Base-by-base conservation (phyloP, 257 asterid species). In the Eustoma russellianum region DNA sequence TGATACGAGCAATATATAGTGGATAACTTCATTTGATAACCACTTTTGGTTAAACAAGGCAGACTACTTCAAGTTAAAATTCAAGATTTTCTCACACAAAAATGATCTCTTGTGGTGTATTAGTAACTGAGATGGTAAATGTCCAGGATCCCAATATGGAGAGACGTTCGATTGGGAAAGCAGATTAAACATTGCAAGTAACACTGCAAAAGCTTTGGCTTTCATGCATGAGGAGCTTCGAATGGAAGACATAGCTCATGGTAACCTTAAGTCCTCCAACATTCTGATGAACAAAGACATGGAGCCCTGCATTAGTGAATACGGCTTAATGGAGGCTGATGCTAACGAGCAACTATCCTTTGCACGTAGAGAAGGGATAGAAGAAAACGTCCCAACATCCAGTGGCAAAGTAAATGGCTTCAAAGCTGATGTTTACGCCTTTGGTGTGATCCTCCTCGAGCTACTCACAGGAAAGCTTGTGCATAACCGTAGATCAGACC, bases 211-310 rank as follows among this genome's bases (percentile, higher is more conserved):
- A 50, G 89, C 86, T 11, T 45, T 87, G 59, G 85, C 89, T 2
- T 70, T 48, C 68, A 81, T 83, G 92, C 92, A 83, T 13, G 72
- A 70, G 64, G 65, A 62, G 48, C 85, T 87, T 7, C 61, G 64
- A 40, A 68, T 53, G 3, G 88, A 79, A 3, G 62, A 73, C 24
- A 81, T 87, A 10, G 63, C 87, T 3, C 96, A 87, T 45, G 89
- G 94, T 5, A 87, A 81, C 74, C 52, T 87, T 13, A 87, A 79
- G 68, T 79, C 94, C 30, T 79, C 92, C 46, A 87, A 87, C 71
- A 79, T 87, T 35, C 38, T 87, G 33, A 57, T 87, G 12, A 77
- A 53, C 51, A 65, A 60, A 6, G 70, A 65, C 13, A 74, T 81
- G 86, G 86, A 77, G 34, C 83, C 89, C 12, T 68, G 67, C 62